phyloP scores from a whole-genome alignment of 169 alveolate species.

The Perkinsus chesapeaki region DNA sequence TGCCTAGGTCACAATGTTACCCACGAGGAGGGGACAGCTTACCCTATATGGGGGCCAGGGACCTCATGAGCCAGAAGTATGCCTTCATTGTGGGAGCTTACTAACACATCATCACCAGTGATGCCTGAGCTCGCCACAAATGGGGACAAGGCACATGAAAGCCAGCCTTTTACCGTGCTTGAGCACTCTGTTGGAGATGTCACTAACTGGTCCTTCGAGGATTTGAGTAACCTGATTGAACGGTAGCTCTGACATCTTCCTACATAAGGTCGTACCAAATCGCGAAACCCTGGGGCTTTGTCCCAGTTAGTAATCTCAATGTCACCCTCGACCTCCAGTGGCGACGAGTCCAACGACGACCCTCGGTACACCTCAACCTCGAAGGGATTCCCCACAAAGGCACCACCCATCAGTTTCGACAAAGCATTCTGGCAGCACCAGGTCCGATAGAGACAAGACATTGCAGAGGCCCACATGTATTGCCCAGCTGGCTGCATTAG shows the following conservation, averaged over 20 bases:
- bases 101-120: background rate
- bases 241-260: background rate
- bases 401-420: background rate
- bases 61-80: background rate
- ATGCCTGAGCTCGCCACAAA: background rate
- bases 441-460: background rate
- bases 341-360: background rate
- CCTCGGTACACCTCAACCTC: background rate
- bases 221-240: background rate
- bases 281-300: background rate
- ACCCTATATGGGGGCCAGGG: background rate
- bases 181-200: background rate
- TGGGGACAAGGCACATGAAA: no score
- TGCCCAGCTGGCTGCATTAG: background rate
- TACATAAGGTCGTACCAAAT: background rate
- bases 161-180: background rate
- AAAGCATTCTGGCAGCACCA: background rate
- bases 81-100: background rate
- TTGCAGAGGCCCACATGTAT: background rate
- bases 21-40: background rate
- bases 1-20: background rate
- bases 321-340: background rate
- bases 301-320: background rate
- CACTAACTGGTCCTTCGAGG: background rate
- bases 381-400: background rate